Evolutionary conservation across 164 flowering plant species (phyloP).

Genomic region (Tinospora cordifolia): DNA sequence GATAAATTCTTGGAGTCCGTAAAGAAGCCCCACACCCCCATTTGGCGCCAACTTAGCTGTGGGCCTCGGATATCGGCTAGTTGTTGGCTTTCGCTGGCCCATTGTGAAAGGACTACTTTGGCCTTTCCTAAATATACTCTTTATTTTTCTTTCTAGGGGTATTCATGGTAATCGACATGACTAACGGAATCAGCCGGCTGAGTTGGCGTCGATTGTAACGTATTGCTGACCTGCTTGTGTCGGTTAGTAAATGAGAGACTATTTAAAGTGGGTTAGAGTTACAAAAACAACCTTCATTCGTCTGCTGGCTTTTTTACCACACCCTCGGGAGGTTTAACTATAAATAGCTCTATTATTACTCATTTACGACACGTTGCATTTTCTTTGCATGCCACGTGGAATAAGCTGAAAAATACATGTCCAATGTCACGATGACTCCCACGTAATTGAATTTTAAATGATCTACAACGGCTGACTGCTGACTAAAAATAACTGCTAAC

Average conservation of each 20-base stretch:
- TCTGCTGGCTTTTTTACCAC: too few relatives aligned
- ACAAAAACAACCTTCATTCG: too few relatives aligned
- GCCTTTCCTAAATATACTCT: background rate
- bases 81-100: background rate
- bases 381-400: too few relatives aligned
- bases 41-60: slow-evolving; percentile 8
- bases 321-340: too few relatives aligned
- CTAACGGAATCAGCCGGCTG: background rate
- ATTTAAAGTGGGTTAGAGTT: background rate
- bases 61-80: background rate
- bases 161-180: background rate
- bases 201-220: background rate
- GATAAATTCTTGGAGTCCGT: slow-evolving; percentile 10
- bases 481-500: too few relatives aligned
- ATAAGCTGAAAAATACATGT: too few relatives aligned
- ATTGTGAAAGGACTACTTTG: background rate
- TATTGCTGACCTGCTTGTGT: background rate
- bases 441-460: too few relatives aligned
- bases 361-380: too few relatives aligned
- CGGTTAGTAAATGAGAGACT: background rate
- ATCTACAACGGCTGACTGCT: too few relatives aligned
- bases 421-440: too few relatives aligned
- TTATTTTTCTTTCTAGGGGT: background rate
- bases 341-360: too few relatives aligned
- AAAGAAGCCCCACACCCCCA: background rate